A percentile compares a stretch with the other conserved stretches of the same genome.
phyloP scores from a whole-genome alignment of 2,329 filamentous ascomycete genomes.

The Talaromyces sp. region DNA sequence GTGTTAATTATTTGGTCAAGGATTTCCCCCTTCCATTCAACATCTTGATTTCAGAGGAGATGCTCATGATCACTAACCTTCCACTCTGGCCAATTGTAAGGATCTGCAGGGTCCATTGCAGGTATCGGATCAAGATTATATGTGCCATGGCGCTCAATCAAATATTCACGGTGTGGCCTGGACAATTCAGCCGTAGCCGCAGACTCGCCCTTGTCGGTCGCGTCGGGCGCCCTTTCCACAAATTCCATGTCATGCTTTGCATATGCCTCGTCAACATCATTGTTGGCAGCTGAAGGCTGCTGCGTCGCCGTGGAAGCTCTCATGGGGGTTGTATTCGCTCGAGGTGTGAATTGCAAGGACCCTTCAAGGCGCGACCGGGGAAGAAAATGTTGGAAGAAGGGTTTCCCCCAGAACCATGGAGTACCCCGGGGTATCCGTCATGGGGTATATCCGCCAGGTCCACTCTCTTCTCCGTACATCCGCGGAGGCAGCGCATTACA shows the following conservation, averaged over 20 bases:
- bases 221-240: constrained; percentile 30
- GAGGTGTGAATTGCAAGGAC: not conserved
- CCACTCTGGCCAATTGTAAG: constrained; percentile 60
- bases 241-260: constrained; percentile 25
- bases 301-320: not conserved
- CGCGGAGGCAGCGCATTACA: no score
- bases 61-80: no score
- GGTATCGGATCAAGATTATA: constrained; percentile 59
- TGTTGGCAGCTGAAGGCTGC: not conserved
- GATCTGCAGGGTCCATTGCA: constrained; percentile 55
- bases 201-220: constrained; percentile 21
- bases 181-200: constrained; percentile 29
- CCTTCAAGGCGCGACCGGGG: not conserved
- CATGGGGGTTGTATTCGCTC: not conserved
- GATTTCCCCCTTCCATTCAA: no score
- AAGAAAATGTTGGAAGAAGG: not conserved
- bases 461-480: no score
- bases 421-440: no score
- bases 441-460: no score
- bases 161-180: constrained; percentile 47
- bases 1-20: no score
- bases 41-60: not conserved
- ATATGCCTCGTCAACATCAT: not conserved
- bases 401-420: no score
- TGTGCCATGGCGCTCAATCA: constrained; percentile 58